Evolutionary conservation across 2,329 filamentous ascomycete genomes (phyloP).

Genomic region (Aureobasidium sp.): DNA sequence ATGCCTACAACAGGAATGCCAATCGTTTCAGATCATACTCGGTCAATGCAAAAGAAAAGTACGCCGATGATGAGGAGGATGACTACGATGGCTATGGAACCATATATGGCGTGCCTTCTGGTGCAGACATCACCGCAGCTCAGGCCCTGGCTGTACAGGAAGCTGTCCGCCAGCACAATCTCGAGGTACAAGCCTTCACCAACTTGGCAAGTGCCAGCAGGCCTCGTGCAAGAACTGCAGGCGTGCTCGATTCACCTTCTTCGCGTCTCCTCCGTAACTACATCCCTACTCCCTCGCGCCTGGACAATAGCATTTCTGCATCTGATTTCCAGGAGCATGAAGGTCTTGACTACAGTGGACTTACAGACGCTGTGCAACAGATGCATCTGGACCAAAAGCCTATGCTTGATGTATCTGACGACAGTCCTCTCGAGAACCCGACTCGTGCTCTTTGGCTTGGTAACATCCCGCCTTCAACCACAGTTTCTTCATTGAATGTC

Average conservation of each 20-base stretch:
- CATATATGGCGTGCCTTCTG: slow-evolving; percentile 52
- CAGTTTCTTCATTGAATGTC: slow-evolving; percentile 85
- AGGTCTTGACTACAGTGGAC: slow-evolving; percentile 69
- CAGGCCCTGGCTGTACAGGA: slow-evolving; percentile 55
- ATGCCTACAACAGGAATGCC: slow-evolving; percentile 67
- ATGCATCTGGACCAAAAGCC: slow-evolving; percentile 65
- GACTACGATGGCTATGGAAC: slow-evolving; percentile 51
- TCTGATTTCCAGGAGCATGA: slow-evolving; percentile 69
- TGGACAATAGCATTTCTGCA: slow-evolving; percentile 69
- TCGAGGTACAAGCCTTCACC: slow-evolving; percentile 87
- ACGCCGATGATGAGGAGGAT: slow-evolving; percentile 80
- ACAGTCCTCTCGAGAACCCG: slow-evolving; percentile 76
- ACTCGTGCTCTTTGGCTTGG: slow-evolving; percentile 95
- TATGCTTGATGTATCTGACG: slow-evolving; percentile 61
- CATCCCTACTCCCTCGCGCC: slow-evolving; percentile 65
- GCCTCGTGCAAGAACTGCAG: slow-evolving; percentile 83
- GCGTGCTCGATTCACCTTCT: slow-evolving; percentile 74
- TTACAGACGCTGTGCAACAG: slow-evolving; percentile 74
- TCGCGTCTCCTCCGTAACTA: slow-evolving; percentile 61
- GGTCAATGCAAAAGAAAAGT: slow-evolving; percentile 97
- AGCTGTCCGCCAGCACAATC: slow-evolving; percentile 81
- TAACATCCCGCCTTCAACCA: slow-evolving; percentile 94
- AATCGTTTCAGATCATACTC: slow-evolving; percentile 96
- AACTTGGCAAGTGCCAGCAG: slow-evolving; percentile 74
- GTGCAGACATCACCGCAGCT: slow-evolving; percentile 51